A percentile compares a stretch with the other conserved stretches of the same genome.
These are phyloP conservation scores for Pseudogymnoascus sp. DNA, from an alignment of 2,329 filamentous ascomycete genomes.

Conservation along the genomic window DNA sequence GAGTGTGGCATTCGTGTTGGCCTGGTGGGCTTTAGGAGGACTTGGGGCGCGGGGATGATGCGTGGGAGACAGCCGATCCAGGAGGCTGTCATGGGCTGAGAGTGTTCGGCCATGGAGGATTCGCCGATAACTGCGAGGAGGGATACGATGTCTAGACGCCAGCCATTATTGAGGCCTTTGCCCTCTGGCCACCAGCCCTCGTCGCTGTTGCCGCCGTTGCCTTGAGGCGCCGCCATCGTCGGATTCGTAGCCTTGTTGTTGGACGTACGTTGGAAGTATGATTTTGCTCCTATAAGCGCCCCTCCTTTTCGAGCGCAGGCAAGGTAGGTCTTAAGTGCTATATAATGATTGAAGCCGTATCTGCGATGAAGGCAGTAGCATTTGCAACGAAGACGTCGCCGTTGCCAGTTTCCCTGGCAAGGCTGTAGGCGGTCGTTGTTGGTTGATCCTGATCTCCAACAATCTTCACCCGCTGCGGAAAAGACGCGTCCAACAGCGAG, in stretches of 20 bases:
- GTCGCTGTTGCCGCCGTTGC: background rate
- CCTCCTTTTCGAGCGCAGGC: background rate
- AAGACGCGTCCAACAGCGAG: background rate
- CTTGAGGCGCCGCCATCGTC: background rate
- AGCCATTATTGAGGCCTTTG: constrained; percentile 32
- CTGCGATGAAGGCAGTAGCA: background rate
- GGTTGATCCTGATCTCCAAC: background rate
- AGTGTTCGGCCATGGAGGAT: constrained; percentile 47
- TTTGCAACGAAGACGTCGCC: background rate
- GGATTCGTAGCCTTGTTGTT: background rate
- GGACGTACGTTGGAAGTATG: background rate
- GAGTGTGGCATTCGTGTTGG: constrained; percentile 47
- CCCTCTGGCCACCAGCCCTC: constrained; percentile 35
- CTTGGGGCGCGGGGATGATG: constrained; percentile 53
- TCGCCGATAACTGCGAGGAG: constrained; percentile 56
- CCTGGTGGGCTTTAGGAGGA: constrained; percentile 47
- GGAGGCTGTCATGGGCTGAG: constrained; percentile 50
- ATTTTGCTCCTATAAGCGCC: background rate
- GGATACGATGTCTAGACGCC: constrained; percentile 53
- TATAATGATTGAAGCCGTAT: background rate
- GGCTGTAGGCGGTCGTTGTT: background rate
- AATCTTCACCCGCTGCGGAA: background rate
- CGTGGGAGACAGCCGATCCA: constrained; percentile 49
- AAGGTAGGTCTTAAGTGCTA: background rate
- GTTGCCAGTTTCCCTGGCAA: background rate